Evolutionary conservation across 1,284 basidiomycete genomes (phyloP).

Genomic region (Cystobasidium sp.): DNA sequence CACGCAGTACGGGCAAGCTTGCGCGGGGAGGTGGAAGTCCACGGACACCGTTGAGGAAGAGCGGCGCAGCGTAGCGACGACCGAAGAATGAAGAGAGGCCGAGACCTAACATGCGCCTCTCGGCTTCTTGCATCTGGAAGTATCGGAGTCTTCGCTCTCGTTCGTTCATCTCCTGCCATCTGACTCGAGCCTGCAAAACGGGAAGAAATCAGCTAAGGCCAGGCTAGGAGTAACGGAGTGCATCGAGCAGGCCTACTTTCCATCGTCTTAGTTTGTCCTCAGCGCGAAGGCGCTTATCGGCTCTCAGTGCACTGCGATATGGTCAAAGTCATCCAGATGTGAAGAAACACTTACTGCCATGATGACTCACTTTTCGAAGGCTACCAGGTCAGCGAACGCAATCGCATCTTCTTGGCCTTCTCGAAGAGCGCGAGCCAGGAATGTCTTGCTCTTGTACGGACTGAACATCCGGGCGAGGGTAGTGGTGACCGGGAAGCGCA

Average conservation of each 20-base stretch:
- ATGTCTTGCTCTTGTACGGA: conserved; percentile 35
- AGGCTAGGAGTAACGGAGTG: no score
- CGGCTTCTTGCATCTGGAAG: conserved; percentile 42
- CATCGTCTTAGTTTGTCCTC: conserved; percentile 39
- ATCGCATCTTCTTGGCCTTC: conserved; percentile 34
- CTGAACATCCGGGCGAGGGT: conserved; percentile 27
- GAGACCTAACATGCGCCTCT: conserved; percentile 36
- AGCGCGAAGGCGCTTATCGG: conserved; percentile 15
- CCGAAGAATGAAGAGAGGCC: conserved; percentile 40
- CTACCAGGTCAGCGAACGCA: conserved; percentile 38
- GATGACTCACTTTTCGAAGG: conserved; percentile 38
- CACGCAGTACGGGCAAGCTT: conserved; percentile 19
- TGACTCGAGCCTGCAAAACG: conserved; percentile 35
- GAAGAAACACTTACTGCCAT: background rate
- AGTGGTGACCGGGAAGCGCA: conserved; percentile 30
- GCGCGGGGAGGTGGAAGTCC: conserved; percentile 39
- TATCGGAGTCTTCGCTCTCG: conserved; percentile 28
- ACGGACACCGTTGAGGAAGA: conserved; percentile 31
- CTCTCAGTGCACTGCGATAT: conserved; percentile 26
- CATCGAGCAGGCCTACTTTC: no score
- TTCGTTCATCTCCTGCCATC: conserved; percentile 43
- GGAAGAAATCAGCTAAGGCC: no score
- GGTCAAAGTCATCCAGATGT: background rate
- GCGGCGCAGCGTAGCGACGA: conserved; percentile 33
- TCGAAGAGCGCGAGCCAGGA: conserved; percentile 19